These are phyloP conservation scores for Acer saccharum DNA, from an alignment of 345 rosid genomes.

Conservation along the genomic window DNA sequence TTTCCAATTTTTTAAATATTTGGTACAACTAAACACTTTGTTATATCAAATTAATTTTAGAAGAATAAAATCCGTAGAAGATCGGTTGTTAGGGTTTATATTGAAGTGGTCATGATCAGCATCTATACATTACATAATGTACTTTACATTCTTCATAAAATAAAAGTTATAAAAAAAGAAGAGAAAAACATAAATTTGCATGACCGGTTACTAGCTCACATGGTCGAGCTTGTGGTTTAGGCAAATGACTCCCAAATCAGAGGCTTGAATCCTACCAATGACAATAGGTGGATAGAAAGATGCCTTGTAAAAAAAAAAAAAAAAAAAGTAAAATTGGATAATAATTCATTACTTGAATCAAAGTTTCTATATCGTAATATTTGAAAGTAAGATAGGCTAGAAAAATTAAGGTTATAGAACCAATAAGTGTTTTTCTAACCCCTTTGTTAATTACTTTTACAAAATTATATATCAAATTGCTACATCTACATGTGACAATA, in stretches of 20 bases:
- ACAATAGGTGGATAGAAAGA: too few relatives aligned
- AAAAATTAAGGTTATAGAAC: too few relatives aligned
- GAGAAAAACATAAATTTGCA: not conserved
- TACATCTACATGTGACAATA: too few relatives aligned
- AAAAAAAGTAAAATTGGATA: not conserved
- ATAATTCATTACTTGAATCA: too few relatives aligned
- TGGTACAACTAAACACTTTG: not conserved
- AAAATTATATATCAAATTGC: too few relatives aligned
- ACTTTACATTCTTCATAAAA: not conserved
- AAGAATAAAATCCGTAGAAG: constrained; percentile 16
- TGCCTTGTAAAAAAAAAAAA: too few relatives aligned
- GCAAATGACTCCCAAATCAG: too few relatives aligned
- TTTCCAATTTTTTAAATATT: not conserved
- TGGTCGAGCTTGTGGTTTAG: not conserved
- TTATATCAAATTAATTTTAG: not conserved
- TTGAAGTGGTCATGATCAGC: not conserved
- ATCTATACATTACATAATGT: not conserved
- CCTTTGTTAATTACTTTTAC: too few relatives aligned
- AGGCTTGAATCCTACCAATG: too few relatives aligned
- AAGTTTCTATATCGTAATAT: too few relatives aligned
- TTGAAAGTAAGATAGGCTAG: too few relatives aligned
- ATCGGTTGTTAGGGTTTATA: constrained; percentile 8
- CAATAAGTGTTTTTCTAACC: too few relatives aligned
- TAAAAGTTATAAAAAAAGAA: not conserved
- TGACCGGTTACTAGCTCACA: not conserved